These are phyloP conservation scores for Scheffersomyces insectosa DNA, from an alignment of 1,139 yeast genomes.

Conservation along the genomic window DNA sequence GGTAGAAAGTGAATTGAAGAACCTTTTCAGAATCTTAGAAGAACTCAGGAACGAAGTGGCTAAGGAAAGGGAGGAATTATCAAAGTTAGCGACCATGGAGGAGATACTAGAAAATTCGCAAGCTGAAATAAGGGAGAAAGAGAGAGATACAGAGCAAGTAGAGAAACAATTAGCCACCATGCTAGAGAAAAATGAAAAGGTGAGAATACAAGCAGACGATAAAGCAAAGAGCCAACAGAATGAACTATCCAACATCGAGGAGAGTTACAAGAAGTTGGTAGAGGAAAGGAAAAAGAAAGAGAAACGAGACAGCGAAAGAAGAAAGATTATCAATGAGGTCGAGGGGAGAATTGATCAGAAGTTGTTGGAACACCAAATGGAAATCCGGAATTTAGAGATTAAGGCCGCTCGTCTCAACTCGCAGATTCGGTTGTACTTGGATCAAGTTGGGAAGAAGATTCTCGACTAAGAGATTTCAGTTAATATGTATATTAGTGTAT, in stretches of 20 bases:
- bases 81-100: slow-evolving; percentile 40
- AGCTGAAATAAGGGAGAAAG: slow-evolving; percentile 37
- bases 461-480: slow-evolving; percentile 14
- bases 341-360: slow-evolving; percentile 47
- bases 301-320: slow-evolving; percentile 50
- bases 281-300: slow-evolving; percentile 54
- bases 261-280: slow-evolving; percentile 48
- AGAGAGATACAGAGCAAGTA: slow-evolving; percentile 50
- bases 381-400: slow-evolving; percentile 52
- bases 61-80: slow-evolving; percentile 45
- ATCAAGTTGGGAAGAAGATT: slow-evolving; percentile 45
- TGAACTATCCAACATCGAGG: slow-evolving; percentile 46
- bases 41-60: slow-evolving; percentile 56
- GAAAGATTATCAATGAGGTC: slow-evolving; percentile 47
- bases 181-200: slow-evolving; percentile 54
- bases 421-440: slow-evolving; percentile 50
- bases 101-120: slow-evolving; percentile 46
- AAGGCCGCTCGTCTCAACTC: slow-evolving; percentile 58
- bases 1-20: slow-evolving; percentile 56
- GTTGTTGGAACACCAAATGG: slow-evolving; percentile 50
- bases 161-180: slow-evolving; percentile 54
- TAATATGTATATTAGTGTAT: slow-evolving; percentile 2
- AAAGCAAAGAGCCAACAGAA: slow-evolving; percentile 42
- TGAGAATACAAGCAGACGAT: slow-evolving; percentile 49
- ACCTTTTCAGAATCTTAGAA: slow-evolving; percentile 53